Evolutionary conservation across 2,329 filamentous ascomycete species (phyloP), one percentile per base, ranked within the genome.

Genomic region (Stagonosporopsis rhizophila): DNA sequence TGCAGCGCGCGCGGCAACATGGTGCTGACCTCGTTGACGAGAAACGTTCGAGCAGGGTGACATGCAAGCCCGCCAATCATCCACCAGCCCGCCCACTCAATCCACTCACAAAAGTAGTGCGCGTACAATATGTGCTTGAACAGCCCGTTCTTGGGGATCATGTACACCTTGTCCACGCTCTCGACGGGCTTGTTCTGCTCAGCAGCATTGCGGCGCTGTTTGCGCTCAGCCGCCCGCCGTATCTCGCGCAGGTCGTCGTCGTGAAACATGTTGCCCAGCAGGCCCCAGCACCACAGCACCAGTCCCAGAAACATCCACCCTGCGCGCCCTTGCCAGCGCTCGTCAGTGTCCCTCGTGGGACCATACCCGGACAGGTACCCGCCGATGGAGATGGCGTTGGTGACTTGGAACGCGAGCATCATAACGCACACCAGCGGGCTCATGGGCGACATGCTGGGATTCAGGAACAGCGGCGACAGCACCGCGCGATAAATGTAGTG

Each of bases 21-120:
- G 8, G 90, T 88, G n/a, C 87, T 78, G 46, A 99, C 79, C 78
- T 96, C 92, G 73, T 97, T 98, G 44, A 96, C 62, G 40, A 96
- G 69, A 72, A 98, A 98, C 46, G 84, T 85, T 68, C 92, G 81
- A 22, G 92, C 94, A 0, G 95, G 94, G 44, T 86, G 79, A 70
- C 88, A 91, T 4, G 79, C 77, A 78, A 81, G 84, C 0, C 84
- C 83, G 1, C 88, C 84, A 65, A 90, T 84, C 75, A 96, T 84
- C 81, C 89, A 92, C 75, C 92, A 99, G 0, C 95, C 95, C 3
- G 84, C 76, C 95, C 95, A 99, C 81, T 99, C 95, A 49, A 96
- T 75, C 95, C 95, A 99, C 79, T 99, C 95, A 72, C 89, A 90
- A n/a, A 96, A 82, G 75, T 97, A 99, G 75, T 99, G 95, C 64